These are phyloP conservation scores for Claviceps arundinis DNA, from an alignment of 2,329 filamentous ascomycete genomes.

Conservation along the genomic window DNA sequence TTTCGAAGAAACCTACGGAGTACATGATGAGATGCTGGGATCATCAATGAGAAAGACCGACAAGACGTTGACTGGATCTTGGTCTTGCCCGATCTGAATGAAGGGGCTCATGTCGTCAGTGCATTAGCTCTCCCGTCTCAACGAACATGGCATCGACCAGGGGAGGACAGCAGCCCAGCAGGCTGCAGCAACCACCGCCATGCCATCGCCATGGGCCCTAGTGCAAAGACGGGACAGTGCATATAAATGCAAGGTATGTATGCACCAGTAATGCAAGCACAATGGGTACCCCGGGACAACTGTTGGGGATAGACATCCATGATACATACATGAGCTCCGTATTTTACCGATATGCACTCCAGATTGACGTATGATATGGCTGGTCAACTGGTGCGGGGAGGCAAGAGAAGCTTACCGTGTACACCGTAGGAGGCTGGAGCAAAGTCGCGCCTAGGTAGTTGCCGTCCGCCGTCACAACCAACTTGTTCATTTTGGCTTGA, in stretches of 20 bases:
- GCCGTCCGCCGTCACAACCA: not conserved
- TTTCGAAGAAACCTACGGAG: not conserved
- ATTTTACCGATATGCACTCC: not conserved
- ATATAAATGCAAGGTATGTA: not conserved
- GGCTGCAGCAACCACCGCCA: no score
- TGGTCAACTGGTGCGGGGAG: not conserved
- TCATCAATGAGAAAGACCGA: not conserved
- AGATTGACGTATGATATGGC: not conserved
- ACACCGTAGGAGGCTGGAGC: no score
- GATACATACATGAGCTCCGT: not conserved
- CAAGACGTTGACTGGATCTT: not conserved
- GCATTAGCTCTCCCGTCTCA: slow-evolving; percentile 12
- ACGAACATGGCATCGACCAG: slow-evolving; percentile 4
- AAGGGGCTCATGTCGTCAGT: slow-evolving; percentile 1
- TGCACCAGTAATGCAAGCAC: slow-evolving; percentile 1
- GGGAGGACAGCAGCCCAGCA: no score
- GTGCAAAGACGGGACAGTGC: slow-evolving; percentile 2
- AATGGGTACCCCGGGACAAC: not conserved
- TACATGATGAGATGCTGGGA: not conserved
- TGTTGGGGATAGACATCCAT: not conserved
- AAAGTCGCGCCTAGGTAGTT: no score
- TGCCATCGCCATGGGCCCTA: not conserved
- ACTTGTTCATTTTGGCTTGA: not conserved
- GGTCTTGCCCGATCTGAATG: slow-evolving; percentile 1
- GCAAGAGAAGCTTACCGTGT: not conserved